Evolutionary conservation across 2,329 filamentous ascomycete species (phyloP).

Genomic region (Diaporthe eres): DNA sequence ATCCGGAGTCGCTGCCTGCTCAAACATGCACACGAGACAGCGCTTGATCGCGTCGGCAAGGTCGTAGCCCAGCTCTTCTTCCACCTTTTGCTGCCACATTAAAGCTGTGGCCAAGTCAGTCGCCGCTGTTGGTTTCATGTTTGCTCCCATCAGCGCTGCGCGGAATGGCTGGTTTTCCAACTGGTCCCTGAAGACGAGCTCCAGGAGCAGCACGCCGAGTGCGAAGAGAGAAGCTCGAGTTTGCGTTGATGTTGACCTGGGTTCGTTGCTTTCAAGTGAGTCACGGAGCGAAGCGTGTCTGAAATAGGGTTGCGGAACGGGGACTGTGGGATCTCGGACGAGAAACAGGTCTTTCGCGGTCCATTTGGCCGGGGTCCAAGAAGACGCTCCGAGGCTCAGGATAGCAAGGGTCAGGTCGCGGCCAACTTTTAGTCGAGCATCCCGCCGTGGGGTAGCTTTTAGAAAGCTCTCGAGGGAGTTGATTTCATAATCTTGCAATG

Average conservation of each 20-base stretch:
- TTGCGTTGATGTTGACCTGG: not conserved
- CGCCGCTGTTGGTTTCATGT: not conserved
- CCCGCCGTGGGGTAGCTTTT: not conserved
- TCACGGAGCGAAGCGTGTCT: not conserved
- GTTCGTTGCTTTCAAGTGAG: not conserved
- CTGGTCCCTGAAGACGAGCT: not conserved
- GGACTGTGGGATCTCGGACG: not conserved
- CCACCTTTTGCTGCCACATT: not conserved
- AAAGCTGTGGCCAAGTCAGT: not conserved
- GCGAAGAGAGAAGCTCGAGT: constrained; percentile 1
- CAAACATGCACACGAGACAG: constrained; percentile 15
- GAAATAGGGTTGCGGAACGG: not conserved
- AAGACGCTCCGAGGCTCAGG: not conserved
- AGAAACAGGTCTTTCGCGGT: not conserved
- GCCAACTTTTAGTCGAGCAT: not conserved
- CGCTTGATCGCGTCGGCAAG: not conserved
- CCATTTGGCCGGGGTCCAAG: not conserved
- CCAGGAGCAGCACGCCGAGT: not conserved
- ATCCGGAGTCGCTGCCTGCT: not conserved
- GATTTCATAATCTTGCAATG: not conserved
- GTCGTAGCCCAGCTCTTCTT: not conserved
- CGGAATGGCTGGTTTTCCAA: not conserved
- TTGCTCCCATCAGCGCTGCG: not conserved
- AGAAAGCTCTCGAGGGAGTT: not conserved
- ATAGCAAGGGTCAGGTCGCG: not conserved